Conservation (phyloP, 768 basidiomycete genomes). For the Suillus plorans region DNA sequence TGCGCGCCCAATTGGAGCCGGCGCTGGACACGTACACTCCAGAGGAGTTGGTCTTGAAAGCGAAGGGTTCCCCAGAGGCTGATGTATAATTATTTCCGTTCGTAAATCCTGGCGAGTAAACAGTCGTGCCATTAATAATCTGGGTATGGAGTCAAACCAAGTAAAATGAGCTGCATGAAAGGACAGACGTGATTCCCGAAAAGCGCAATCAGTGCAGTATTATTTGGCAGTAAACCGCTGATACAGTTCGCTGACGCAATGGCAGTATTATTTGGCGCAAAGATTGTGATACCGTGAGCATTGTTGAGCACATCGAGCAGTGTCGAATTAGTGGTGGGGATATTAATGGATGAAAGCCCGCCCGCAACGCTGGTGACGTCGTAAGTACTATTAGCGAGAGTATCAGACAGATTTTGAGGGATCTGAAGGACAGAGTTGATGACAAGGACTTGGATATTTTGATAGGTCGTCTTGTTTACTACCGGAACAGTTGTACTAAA, state of each 20-base stretch:
- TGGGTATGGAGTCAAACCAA: slow-evolving; percentile 19
- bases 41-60: slow-evolving; percentile 51
- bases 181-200: slow-evolving; percentile 59
- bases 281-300: slow-evolving; percentile 60
- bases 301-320: slow-evolving; percentile 31
- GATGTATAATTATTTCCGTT: slow-evolving; percentile 42
- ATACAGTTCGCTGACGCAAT: slow-evolving; percentile 38
- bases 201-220: slow-evolving; percentile 43
- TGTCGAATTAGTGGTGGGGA: slow-evolving; percentile 23
- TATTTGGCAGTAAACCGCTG: slow-evolving; percentile 40
- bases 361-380: slow-evolving; percentile 43
- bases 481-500: slow-evolving; percentile 32
- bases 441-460: slow-evolving; percentile 46
- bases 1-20: slow-evolving; percentile 46
- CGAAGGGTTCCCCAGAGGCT: slow-evolving; percentile 55
- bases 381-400: slow-evolving; percentile 36
- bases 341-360: slow-evolving; percentile 20
- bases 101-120: slow-evolving; percentile 56
- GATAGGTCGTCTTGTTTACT: slow-evolving; percentile 36
- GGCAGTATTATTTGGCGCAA: slow-evolving; percentile 60
- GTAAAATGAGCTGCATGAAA: background rate
- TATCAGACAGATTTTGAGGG: slow-evolving; percentile 47
- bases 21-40: slow-evolving; percentile 54
- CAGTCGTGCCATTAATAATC: slow-evolving; percentile 66
- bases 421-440: slow-evolving; percentile 51